Evolutionary conservation across 768 basidiomycete genomes (phyloP), one percentile per base, ranked within the genome.

Genomic region (Xerocomus potaroensis): DNA sequence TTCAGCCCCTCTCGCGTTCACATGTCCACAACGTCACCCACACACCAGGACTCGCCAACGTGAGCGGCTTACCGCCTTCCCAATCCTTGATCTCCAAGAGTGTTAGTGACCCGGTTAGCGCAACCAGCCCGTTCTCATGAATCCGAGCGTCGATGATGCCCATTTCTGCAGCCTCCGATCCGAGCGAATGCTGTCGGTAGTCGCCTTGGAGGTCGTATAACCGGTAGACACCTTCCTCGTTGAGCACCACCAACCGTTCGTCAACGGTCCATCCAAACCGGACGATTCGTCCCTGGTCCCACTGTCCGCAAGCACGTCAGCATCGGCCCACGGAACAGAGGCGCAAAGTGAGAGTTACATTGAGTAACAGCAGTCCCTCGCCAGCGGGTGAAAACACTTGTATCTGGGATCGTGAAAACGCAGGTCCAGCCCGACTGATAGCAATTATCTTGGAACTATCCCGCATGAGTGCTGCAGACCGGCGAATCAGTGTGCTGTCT

Each of bases 191-290:
- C 51, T 97, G 93, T 48, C 79, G 72, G 61, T 93, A 96, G 55
- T 88, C 87, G 45, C 84, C 83, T 65, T 90, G 84, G 27, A 91
- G 70, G 68, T 91, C 87, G 59, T 97, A 97, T 21, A 97, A 57
- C 37, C 96, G 77, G 67, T 96, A 99, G 6, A 78, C 76, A 21
- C 95, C 94, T 57, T 97, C 93, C 66, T 95, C 92, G 60, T 93
- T 90, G 31, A 98, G 68, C 12, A 97, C 79, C 0, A 84, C 80
- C 29, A 99, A 74, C 31, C 81, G 76, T 62, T 94, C 91, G 57
- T 89, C 82, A n/a, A 68, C 61, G 0, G 87, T 87, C 89, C 89
- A 91, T 18, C 90, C 90, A 55, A 91, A 87, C 35, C 80, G 77
- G 43, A 92, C 69, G 34, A 96, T 83, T 57, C 79, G 86, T 45